These are phyloP conservation scores for Pelagomonas calceolata DNA, from an alignment of 108 stramenopile species.

Conservation along the genomic window DNA sequence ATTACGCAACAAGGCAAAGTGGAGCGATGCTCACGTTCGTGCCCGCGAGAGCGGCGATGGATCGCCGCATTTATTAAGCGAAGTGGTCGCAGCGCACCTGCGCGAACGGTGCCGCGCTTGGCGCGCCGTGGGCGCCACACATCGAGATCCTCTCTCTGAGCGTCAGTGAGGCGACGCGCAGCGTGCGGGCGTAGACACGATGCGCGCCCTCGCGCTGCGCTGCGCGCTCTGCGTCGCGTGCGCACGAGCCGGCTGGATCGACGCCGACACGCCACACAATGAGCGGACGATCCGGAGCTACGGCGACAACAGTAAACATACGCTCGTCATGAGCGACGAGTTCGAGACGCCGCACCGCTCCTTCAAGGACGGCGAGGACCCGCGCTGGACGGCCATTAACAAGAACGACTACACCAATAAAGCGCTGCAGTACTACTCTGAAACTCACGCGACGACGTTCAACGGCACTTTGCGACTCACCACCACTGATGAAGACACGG, in stretches of 20 bases:
- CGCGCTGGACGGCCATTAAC: conserved; percentile 87
- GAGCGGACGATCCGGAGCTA: conserved; percentile 35
- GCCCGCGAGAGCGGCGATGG: too few species aligned
- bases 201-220: too few species aligned
- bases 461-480: conserved; percentile 70
- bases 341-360: conserved; percentile 67
- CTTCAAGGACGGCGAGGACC: conserved; percentile 83
- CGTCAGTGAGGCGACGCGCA: too few species aligned
- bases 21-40: too few species aligned
- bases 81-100: too few species aligned
- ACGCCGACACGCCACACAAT: conserved; percentile 72
- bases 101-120: too few species aligned
- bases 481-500: conserved; percentile 60
- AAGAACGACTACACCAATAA: conserved; percentile 96
- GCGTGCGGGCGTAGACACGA: too few species aligned
- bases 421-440: conserved; percentile 80
- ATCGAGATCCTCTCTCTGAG: too few species aligned
- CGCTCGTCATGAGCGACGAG: conserved; percentile 4
- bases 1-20: too few species aligned
- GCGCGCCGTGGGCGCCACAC: too few species aligned
- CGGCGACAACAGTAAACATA: conserved; percentile 19
- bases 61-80: too few species aligned
- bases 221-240: too few species aligned
- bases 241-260: conserved; percentile 63
- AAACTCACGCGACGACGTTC: conserved; percentile 57